A percentile compares a stretch with the other conserved stretches of the same genome.
Evolutionary conservation across 805 yeast species (phyloP).

Genomic region (Tetrapisispora arboricola): DNA sequence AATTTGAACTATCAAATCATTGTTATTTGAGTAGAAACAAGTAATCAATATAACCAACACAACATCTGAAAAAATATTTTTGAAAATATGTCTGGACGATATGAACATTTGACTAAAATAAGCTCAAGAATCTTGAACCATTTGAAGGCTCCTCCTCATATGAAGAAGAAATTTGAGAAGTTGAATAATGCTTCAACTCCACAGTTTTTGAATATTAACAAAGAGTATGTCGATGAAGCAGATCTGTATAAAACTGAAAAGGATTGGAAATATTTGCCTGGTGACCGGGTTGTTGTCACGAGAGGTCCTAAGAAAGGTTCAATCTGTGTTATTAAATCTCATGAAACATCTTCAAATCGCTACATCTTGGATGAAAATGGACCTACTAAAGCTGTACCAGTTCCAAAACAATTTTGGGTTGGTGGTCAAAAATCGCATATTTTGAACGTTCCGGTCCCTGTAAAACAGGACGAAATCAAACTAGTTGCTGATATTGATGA

Average conservation of each 20-base stretch:
- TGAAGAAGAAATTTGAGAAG: constrained; percentile 24
- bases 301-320: constrained; percentile 68
- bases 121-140: constrained; percentile 30
- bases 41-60: too few relatives aligned
- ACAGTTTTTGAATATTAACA: constrained; percentile 22
- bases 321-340: constrained; percentile 54
- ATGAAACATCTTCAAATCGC: constrained; percentile 51
- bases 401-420: constrained; percentile 67
- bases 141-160: constrained; percentile 24
- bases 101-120: constrained; percentile 28
- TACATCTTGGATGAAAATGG: constrained; percentile 59
- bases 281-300: constrained; percentile 67
- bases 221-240: constrained; percentile 26
- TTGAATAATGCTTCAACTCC: constrained; percentile 27
- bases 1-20: too few relatives aligned
- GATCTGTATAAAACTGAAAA: constrained; percentile 33
- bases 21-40: too few relatives aligned
- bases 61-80: too few relatives aligned
- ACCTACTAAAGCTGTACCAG: constrained; percentile 47
- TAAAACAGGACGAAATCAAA: constrained; percentile 51
- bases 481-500: constrained; percentile 70
- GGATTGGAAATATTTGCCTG: constrained; percentile 55
- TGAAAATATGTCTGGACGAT: constrained; percentile 7
- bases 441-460: constrained; percentile 54
- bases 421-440: constrained; percentile 64